Evolutionary conservation across 2,329 filamentous ascomycete species (phyloP), one percentile per base, ranked within the genome.

Genomic region (Apiospora hydei): DNA sequence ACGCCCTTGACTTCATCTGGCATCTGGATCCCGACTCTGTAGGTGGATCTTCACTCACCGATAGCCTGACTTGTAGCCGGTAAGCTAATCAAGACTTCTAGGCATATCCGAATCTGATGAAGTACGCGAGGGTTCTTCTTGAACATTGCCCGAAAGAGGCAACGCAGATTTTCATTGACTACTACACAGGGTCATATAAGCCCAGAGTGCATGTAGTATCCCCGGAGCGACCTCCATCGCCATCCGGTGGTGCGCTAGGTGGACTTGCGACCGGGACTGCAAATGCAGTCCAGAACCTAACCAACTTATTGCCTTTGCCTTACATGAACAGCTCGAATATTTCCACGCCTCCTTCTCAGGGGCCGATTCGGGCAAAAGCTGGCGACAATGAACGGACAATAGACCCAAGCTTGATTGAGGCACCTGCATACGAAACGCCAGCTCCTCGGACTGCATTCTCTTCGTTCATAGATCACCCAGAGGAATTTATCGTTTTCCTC

Each of bases 1-100:
- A 98, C 79, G 96, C 96, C 0, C 86, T 99, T 18, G 90, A 95
- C 75, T 99, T 97, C 77, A 96, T 98, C 72, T 96, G 94, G 90
- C 91, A 93, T 18, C 85, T 98, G 71, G 93, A 97, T 69, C 92
- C 96, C 0, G 90, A 93, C 75, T 86, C 89, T 75, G 93, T 95
- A 82, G 77, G 92, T 85, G 26, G 18, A 47, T 44, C 41, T 44
- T 46, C 18, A 2, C 30, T 69, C 7, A 18, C 14, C 13, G 6
- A 13, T 4, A 57, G 49, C 26, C 43, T n/a, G 5, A 24, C 14
- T 21, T n/a, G n/a, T 16, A 47, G 41, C 74, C 41, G 71, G 71
- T 75, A 71, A 75, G 26, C 61, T 69, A 47, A 82, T 87, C 73
- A 87, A 77, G 8, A 44, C 1, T 24, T 5, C 4, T 71, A 96